Evolutionary conservation across 1,284 basidiomycete species (phyloP), one percentile per base, ranked within the genome.

Genomic region (Cryptococcus hybrid): DNA sequence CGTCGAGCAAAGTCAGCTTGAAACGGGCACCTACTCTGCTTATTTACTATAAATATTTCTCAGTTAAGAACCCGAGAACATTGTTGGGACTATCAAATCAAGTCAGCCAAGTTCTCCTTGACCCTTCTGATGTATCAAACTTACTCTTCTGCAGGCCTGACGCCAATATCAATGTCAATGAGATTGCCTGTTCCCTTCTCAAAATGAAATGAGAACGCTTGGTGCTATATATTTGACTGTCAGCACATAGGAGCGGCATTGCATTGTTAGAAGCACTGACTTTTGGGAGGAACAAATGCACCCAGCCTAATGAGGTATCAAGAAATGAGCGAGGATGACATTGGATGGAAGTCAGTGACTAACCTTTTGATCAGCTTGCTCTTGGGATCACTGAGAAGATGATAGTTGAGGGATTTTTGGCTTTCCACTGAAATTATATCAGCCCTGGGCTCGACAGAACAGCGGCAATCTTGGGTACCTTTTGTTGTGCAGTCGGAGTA

Each of bases 191-290:
- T 69, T 7, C 89, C 90, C 75, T 90, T 88, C 64, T 85, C 89
- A 65, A 95, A 62, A 95, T 84, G 76, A 94, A 94, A 75, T 94
- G 91, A 61, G 88, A 91, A 15, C 92, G 84, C 76, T 89, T 88
- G 47, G 89, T 91, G 79, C 86, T 24, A 24, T 78, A 37, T 55
- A 55, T 58, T 49, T 35, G 34, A 39, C 5, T 35, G 56, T 63
- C 36, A 59, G 39, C 39, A 7, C 37, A 44, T 13, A 39, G 36
- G 24, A 24, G 24, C 24, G 18, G 11, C 37, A 45, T 18, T 11
- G 39, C 7, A 44, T 34, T 51, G 15, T 24, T 24, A 34, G 24
- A 52, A 9, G n/a, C 55, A 58, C 74, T 61, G 51, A 76, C 76
- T 76, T 89, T 87, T 88, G 2, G 86, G 88, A 5, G 69, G 63